These are phyloP conservation scores for Dothistroma pini DNA, from an alignment of 2,329 filamentous ascomycete genomes.

Conservation along the genomic window DNA sequence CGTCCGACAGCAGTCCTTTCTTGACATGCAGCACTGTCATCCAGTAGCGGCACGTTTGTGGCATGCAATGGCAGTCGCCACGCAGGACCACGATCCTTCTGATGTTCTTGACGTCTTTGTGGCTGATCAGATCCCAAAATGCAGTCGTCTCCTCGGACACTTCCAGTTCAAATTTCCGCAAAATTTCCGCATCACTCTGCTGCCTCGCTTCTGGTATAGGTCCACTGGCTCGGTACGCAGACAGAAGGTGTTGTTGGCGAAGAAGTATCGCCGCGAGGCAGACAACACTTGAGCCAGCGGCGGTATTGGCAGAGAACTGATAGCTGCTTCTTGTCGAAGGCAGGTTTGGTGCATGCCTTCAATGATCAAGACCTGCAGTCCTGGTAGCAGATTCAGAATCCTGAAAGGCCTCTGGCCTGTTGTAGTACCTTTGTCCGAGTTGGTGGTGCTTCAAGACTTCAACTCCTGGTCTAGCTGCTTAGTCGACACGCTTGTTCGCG, in stretches of 20 bases:
- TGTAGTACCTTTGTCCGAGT: neutral
- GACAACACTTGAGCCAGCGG: neutral
- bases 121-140: neutral
- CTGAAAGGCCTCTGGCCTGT: neutral
- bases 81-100: neutral
- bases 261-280: neutral
- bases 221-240: neutral
- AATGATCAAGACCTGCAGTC: neutral
- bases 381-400: neutral
- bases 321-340: neutral
- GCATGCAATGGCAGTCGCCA: neutral
- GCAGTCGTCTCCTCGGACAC: neutral
- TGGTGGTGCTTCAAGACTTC: too few species aligned
- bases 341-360: neutral
- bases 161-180: neutral
- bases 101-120: neutral
- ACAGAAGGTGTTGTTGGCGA: neutral
- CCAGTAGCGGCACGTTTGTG: neutral
- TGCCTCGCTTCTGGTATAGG: neutral
- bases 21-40: neutral
- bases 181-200: neutral
- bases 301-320: neutral
- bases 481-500: neutral
- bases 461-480: neutral
- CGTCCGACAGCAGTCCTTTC: neutral